Conservation (phyloP, 352 stramenopile species). For the Phytophthora crassamura region DNA sequence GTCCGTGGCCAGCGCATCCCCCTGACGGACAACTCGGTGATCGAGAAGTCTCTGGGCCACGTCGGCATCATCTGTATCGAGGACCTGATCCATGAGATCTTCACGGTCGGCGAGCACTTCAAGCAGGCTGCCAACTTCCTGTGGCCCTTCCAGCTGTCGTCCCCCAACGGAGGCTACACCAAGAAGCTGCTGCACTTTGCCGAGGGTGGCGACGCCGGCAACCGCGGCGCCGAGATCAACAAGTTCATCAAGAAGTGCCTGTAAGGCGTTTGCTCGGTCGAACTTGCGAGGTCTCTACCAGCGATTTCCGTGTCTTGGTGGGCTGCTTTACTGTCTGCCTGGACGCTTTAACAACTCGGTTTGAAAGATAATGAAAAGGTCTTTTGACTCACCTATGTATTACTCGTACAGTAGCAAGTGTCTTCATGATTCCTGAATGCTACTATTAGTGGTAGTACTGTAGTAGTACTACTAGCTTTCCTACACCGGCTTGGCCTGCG, state of each 20-base stretch:
- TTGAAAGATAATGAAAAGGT: slow-evolving; percentile 63
- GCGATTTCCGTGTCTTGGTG: slow-evolving; percentile 26
- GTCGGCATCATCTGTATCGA: slow-evolving; percentile 98
- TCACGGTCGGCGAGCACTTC: slow-evolving; percentile 99
- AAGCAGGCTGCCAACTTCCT: slow-evolving; percentile 99
- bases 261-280: slow-evolving; percentile 60
- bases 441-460: too few relatives aligned
- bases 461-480: slow-evolving; percentile 7
- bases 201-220: slow-evolving; percentile 93
- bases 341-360: slow-evolving; percentile 55
- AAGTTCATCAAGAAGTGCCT: slow-evolving; percentile 95
- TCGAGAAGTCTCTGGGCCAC: slow-evolving; percentile 96
- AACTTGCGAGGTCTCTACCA: slow-evolving; percentile 18
- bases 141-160: slow-evolving; percentile 99
- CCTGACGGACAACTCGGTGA: slow-evolving; percentile 97
- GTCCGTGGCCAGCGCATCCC: slow-evolving; percentile 98
- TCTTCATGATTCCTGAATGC: too few relatives aligned
- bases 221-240: slow-evolving; percentile 94
- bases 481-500: slow-evolving; percentile 36
- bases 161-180: slow-evolving; percentile 94
- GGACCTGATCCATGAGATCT: slow-evolving; percentile 99
- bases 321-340: slow-evolving; percentile 1
- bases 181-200: slow-evolving; percentile 96
- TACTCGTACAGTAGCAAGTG: too few relatives aligned
- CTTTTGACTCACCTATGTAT: slow-evolving; percentile 23